Base-by-base conservation (phyloP, 2,329 filamentous ascomycete genomes). In the Lachnellula cervina region DNA sequence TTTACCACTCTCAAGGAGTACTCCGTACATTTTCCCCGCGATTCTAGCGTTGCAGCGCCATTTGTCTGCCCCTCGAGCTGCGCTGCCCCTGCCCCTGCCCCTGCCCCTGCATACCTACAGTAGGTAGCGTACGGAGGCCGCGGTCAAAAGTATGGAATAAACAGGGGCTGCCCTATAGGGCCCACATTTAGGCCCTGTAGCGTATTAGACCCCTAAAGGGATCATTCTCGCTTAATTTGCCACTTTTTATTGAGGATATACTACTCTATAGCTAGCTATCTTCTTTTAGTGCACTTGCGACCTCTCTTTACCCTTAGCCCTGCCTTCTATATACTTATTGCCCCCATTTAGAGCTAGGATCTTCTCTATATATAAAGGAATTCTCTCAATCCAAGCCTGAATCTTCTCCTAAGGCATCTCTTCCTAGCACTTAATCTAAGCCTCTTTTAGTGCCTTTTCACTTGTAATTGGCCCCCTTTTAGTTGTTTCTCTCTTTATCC, bases 401-500 rank as follows among this genome's bases (percentile, higher is more conserved):
- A 67, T 66, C 48, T 57, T 51, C 48, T 61, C 47, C 48, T 64
- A 54, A 32, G 46, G 51, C 9, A 64, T 45, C n/a, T 59, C 49
- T 11, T 57, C 45, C 59, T 55, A 64, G 13, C 17, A 49, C 32
- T 58, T 49, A 34, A 56, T 34, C 61, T 52, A 64, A 2, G 21
- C 52, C 34, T 58, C 32, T 21, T 49, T 52, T 28, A 60, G 52
- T 25, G 57, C 14, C 35, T 50, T 46, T 44, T 54, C 44, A 13
- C 17, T 54, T 23, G 46, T 58, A 46, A 51, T 51, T 23, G 50
- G 28, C 19, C 55, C 42, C 13, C 32, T 50, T 43, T 57, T 63
- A 50, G 50, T 65, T 16, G 57, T 64, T 37, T 42, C 11, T 48
- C 53, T 50, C 37, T 67, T 66, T 17, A 67, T 50, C 51, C 44